These are phyloP conservation scores for Trichosporon sp. DNA, from an alignment of 1,284 basidiomycete species.

Conservation along the genomic window DNA sequence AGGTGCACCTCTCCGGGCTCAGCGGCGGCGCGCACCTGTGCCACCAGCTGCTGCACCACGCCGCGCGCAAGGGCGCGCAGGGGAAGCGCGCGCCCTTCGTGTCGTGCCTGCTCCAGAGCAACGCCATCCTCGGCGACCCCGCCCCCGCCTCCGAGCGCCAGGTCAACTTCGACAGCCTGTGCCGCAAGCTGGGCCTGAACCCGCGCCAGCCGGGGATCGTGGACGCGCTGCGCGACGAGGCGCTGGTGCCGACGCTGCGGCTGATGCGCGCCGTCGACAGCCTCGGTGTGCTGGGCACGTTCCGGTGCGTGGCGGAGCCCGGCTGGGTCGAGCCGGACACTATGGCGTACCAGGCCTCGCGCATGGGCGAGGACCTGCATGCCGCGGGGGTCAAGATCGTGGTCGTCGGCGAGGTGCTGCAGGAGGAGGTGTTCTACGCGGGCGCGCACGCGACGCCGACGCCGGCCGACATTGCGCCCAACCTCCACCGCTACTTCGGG, in stretches of 20 bases:
- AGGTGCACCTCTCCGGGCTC: slow-evolving; percentile 64
- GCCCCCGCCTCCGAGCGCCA: slow-evolving; percentile 56
- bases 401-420: slow-evolving; percentile 62
- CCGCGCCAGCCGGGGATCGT: slow-evolving; percentile 55
- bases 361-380: slow-evolving; percentile 56
- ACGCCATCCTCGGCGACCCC: slow-evolving; percentile 58
- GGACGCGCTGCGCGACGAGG: slow-evolving; percentile 54
- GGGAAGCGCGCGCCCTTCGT: slow-evolving; percentile 57
- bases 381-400: slow-evolving; percentile 61
- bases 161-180: slow-evolving; percentile 62
- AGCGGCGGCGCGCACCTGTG: slow-evolving; percentile 72
- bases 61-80: slow-evolving; percentile 55
- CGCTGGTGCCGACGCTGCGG: slow-evolving; percentile 52
- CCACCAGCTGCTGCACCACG: slow-evolving; percentile 67
- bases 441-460: slow-evolving; percentile 58
- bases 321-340: slow-evolving; percentile 56
- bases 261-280: slow-evolving; percentile 59
- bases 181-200: slow-evolving; percentile 57
- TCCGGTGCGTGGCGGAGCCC: slow-evolving; percentile 61
- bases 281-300: slow-evolving; percentile 56
- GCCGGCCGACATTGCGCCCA: slow-evolving; percentile 56
- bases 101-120: slow-evolving; percentile 64
- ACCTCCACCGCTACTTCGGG: slow-evolving; percentile 60
- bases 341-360: slow-evolving; percentile 64
- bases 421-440: slow-evolving; percentile 63